Evolutionary conservation across 2,329 filamentous ascomycete genomes (phyloP).

Genomic region (Davidsoniella neocaledoniae): DNA sequence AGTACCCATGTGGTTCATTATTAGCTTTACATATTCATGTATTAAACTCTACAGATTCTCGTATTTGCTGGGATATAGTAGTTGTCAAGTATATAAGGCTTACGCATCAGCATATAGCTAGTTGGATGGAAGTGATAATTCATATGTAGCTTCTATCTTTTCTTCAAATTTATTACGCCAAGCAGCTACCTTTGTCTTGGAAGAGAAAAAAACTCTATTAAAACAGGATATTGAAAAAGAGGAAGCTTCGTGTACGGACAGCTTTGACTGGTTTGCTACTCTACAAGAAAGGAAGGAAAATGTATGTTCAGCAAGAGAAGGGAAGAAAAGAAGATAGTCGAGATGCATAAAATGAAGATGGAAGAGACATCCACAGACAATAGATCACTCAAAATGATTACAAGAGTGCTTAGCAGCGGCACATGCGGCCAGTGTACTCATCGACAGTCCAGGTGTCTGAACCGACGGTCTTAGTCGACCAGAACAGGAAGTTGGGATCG

Average conservation of each 20-base stretch:
- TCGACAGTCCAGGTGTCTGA: conserved; percentile 31
- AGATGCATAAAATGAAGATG: not conserved
- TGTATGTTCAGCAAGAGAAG: not conserved
- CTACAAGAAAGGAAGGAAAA: not conserved
- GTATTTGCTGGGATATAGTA: too few species aligned
- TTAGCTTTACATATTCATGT: too few species aligned
- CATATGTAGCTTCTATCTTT: too few species aligned
- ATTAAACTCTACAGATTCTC: too few species aligned
- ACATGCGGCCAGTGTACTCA: conserved; percentile 24
- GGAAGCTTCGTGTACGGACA: too few species aligned
- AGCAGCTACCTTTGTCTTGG: not conserved
- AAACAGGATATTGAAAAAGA: too few species aligned
- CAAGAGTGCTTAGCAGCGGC: conserved; percentile 14
- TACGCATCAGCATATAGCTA: too few species aligned
- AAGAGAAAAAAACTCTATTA: not conserved
- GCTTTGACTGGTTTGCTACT: too few species aligned
- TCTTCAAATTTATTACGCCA: not conserved
- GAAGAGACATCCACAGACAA: not conserved
- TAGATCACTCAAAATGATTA: not conserved
- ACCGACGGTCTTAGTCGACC: conserved; percentile 31
- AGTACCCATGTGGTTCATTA: too few species aligned
- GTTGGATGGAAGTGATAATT: too few species aligned
- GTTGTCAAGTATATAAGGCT: too few species aligned
- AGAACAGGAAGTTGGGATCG: conserved; percentile 30
- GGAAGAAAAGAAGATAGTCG: not conserved